A percentile compares a stretch with the other conserved stretches of the same genome.
These are phyloP conservation scores for Citrullus amarus DNA, from an alignment of 306 rosid genomes.

Conservation along the genomic window DNA sequence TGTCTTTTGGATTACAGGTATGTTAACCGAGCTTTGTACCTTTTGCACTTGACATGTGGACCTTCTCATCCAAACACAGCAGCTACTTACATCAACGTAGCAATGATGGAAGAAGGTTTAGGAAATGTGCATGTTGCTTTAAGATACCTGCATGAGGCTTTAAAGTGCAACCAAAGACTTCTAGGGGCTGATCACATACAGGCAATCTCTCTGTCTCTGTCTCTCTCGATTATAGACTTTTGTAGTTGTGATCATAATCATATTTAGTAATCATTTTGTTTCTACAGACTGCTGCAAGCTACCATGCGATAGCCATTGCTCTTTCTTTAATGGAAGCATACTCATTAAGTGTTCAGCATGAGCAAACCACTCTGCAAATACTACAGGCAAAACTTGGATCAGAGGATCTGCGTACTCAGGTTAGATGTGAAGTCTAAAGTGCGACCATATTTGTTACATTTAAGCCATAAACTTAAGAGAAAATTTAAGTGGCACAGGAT, in stretches of 20 bases:
- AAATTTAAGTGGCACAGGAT: slow-evolving; percentile 44
- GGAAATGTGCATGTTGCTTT: slow-evolving; percentile 96
- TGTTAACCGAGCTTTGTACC: slow-evolving; percentile 90
- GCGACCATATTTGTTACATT: not conserved
- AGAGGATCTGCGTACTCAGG: slow-evolving; percentile 95
- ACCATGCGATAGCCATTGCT: slow-evolving; percentile 98
- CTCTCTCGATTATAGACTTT: not conserved
- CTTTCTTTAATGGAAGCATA: slow-evolving; percentile 99
- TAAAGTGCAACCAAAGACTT: slow-evolving; percentile 88
- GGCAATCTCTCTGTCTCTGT: slow-evolving; percentile 27
- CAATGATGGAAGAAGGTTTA: slow-evolving; percentile 99
- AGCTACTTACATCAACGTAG: slow-evolving; percentile 94
- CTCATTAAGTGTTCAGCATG: slow-evolving; percentile 89
- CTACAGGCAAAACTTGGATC: slow-evolving; percentile 92
- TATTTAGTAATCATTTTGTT: not conserved
- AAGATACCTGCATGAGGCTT: slow-evolving; percentile 94
- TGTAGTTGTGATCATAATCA: not conserved
- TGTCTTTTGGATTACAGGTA: slow-evolving; percentile 35
- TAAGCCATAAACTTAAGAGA: not conserved
- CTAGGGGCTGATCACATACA: slow-evolving; percentile 98
- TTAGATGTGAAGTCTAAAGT: slow-evolving; percentile 16
- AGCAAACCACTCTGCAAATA: slow-evolving; percentile 93
- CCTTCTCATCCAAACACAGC: slow-evolving; percentile 99
- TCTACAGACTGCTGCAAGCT: slow-evolving; percentile 95
- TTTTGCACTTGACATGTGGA: slow-evolving; percentile 90